phyloP scores from a whole-genome alignment of 345 rosid genomes.

The Sisymbrium altissimum region DNA sequence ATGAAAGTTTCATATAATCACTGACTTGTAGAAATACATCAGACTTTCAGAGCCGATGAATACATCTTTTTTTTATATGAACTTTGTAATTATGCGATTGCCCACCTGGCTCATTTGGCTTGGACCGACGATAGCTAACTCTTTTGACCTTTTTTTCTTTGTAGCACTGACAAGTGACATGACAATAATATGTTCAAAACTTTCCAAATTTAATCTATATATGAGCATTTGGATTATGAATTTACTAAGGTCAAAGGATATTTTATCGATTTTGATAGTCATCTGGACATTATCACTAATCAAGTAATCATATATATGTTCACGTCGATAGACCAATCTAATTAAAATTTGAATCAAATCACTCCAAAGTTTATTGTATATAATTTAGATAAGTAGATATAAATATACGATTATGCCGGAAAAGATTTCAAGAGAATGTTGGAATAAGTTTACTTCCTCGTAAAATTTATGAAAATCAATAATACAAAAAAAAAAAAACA shows the following conservation, averaged over 20 bases:
- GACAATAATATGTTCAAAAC: conserved; percentile 4
- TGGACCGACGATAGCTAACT: conserved; percentile 37
- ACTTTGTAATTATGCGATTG: background rate
- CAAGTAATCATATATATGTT: background rate
- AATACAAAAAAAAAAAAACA: background rate
- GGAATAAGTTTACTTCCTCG: background rate
- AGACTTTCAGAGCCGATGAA: background rate
- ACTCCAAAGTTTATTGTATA: background rate
- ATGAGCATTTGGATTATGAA: conserved; percentile 1
- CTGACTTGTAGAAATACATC: background rate
- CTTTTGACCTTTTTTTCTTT: conserved; percentile 25
- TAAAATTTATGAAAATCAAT: no score
- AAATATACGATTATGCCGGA: background rate
- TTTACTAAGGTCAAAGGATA: conserved; percentile 8
- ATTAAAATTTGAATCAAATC: background rate
- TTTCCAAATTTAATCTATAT: background rate
- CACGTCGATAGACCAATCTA: background rate
- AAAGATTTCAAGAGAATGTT: background rate
- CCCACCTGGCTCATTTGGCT: conserved; percentile 26
- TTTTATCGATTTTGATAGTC: background rate
- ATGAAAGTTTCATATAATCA: background rate
- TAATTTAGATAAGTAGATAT: background rate
- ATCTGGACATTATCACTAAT: background rate
- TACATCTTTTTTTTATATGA: background rate
- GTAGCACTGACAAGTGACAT: conserved; percentile 23